Evolutionary conservation across 306 rosid genomes (phyloP), one percentile per base, ranked within the genome.

Genomic region (Ziziphus jujuba): DNA sequence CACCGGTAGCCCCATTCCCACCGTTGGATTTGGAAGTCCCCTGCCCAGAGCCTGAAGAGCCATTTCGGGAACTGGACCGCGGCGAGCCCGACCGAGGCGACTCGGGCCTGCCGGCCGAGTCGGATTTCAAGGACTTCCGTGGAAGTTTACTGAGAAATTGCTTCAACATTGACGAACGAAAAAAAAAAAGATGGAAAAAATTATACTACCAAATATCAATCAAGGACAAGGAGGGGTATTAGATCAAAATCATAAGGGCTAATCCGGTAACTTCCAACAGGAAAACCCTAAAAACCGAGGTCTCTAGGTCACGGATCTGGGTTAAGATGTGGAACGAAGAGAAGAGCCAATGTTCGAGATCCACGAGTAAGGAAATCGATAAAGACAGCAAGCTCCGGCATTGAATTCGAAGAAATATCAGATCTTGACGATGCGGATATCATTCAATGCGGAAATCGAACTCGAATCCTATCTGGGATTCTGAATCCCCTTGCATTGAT

Each of bases 121-220:
- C 97, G 11, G 82, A 67, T 57, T 91, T 88, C 21, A 72, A 50
- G 48, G 87, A 59, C 73, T 90, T 90, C 72, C 96, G 86, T 53
- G 99, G 97, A 65, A 93, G 91, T 65, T 71, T 90, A 40, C 96
- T 84, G 53, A 90, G 83, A 52, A 93, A 65, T 85, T 93, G 99
- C 87, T 93, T 93, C 22, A 93, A 83, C 99, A 93, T n/a, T 93
- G 69, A 85, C 61, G 80, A 58, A 49, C 67, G 36, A 20, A 33
- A 45, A 70, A 38, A 16, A 33, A 40, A 13, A 6, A 24, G n/a
- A n/a, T n/a, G n/a, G n/a, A n/a, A n/a, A n/a, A n/a, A n/a, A n/a
- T n/a, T n/a, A n/a, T 40, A 36, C 14, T 25, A 2, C 16, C 10
- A 40, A 79, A 77, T 34, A 66, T 66, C 62, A 59, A 72, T 13